Percentiles rank a stretch among this genome's conserved stretches.
These are phyloP conservation scores for Volvariella volvacea DNA, from an alignment of 1,284 basidiomycete genomes.

Conservation along the genomic window DNA sequence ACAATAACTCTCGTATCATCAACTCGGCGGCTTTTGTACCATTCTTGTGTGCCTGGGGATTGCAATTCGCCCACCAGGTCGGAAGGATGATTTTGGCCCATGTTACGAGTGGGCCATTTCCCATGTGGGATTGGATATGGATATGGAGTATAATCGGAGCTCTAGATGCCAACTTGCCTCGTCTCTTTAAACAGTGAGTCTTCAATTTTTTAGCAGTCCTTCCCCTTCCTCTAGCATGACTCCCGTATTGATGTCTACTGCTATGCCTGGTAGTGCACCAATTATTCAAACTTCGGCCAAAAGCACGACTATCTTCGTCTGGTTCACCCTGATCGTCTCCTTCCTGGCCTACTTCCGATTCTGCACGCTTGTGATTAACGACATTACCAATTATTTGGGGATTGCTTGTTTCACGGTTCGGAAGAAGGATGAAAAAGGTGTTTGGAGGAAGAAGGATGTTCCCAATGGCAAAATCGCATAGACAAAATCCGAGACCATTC, in stretches of 20 bases:
- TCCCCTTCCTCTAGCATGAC: not conserved
- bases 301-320: constrained; percentile 62
- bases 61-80: constrained; percentile 83
- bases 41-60: constrained; percentile 86
- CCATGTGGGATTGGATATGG: constrained; percentile 85
- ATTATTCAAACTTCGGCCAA: constrained; percentile 61
- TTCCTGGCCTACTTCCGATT: constrained; percentile 75
- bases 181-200: constrained; percentile 61
- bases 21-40: constrained; percentile 73
- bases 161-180: constrained; percentile 75
- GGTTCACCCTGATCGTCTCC: constrained; percentile 61
- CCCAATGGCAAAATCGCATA: not conserved
- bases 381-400: constrained; percentile 83
- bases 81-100: constrained; percentile 93
- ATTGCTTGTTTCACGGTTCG: constrained; percentile 88
- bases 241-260: not conserved
- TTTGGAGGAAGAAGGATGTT: constrained; percentile 39
- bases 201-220: constrained; percentile 9
- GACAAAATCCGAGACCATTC: too few species aligned
- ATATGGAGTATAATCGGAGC: constrained; percentile 75
- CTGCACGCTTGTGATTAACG: constrained; percentile 73
- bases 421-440: constrained; percentile 70
- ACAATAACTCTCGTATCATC: constrained; percentile 47
- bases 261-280: constrained; percentile 38
- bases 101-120: constrained; percentile 81